Evolutionary conservation across 78 protist genomes (phyloP), one percentile per base, ranked within the genome.

Genomic region (Tieghemostelium lacteum): DNA sequence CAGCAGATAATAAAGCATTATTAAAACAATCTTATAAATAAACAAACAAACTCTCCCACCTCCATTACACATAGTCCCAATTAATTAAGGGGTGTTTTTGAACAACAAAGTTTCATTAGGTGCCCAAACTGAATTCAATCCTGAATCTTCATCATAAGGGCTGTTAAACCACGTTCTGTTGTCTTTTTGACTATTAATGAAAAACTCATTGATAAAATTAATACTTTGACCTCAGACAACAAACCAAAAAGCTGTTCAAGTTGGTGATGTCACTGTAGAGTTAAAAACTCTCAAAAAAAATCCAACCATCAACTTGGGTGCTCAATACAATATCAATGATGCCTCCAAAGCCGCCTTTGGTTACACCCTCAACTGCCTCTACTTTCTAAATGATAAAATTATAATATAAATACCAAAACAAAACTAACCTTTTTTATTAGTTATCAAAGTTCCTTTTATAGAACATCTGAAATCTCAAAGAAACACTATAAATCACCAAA

Each of bases 191-290:
- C 54, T 24, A 28, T 67, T 24, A n/a, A 12, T 4, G 19, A 42
- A 22, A 67, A 50, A 67, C 24, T 42, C 37, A 67, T 67, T 42
- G 75, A 67, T 42, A 42, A 42, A 14, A 34, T 22, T 5, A 1
- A 66, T 49, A 28, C 39, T 28, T 24, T 78, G 19, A 54, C 88
- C 0, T 37, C 54, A 33, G 63, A 40, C 69, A 58, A 78, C 88
- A 45, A 33, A 31, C 55, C 63, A 39, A 26, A 50, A 0, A 28
- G 76, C 31, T 28, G 28, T 78, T 19, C 28, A 58, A 3, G 31
- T 78, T 55, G 88, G 45, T 52, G 88, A 78, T 40, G 36, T 78
- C 36, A 37, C 75, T 2, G 88, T 78, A 34, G 76, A 78, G 36
- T 29, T 78, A 19, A 45, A 67, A 39, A 31, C 75, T 26, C 54